Evolutionary conservation across 208 protist species (phyloP), one percentile per base, ranked within the genome.

Genomic region (Wallacemonas sp.): DNA sequence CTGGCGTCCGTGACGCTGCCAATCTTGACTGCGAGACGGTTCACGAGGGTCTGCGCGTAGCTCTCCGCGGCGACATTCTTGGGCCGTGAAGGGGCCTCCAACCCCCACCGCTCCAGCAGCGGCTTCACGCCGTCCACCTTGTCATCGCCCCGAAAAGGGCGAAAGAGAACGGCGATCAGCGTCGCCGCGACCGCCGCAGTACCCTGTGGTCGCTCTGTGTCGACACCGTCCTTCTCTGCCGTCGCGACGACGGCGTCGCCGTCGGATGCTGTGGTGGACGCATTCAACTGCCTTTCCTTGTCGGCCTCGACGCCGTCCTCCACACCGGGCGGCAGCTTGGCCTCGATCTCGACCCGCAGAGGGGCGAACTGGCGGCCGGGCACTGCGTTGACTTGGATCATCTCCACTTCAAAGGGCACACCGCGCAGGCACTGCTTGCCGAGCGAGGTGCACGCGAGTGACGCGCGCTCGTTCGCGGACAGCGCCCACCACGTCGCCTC

Each of bases 351-450:
- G 20, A 76, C 78, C 0, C 82, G 82, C 69, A 89, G 67, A 23
- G 50, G 29, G 33, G 72, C 64, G 70, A 76, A 79, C 23, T 54
- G 31, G 48, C 82, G 82, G 5, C 78, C 82, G 4, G 64, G 65
- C 55, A 85, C 72, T 2, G 70, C 50, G 64, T 86, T 72, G 61
- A 89, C 67, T 73, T 89, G 79, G 68, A 74, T 84, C 75, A 89
- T 84, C 67, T 78, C 72, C 65, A 88, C 77, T 3, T 65, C 67
- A 52, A 65, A 70, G 61, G 82, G 77, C 66, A 88, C 82, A 12
- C 82, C 82, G 38, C 81, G 81, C 70, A 87, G 75, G 28, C 64
- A 61, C 55, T 82, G 78, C 36, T 65, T 39, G 12, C 75, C 78
- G 14, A 85, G 29, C 52, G 41, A 57, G 1, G 39, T 72, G 52